Evolutionary conservation across 768 basidiomycete genomes (phyloP).

Genomic region (Lentinula sp.): DNA sequence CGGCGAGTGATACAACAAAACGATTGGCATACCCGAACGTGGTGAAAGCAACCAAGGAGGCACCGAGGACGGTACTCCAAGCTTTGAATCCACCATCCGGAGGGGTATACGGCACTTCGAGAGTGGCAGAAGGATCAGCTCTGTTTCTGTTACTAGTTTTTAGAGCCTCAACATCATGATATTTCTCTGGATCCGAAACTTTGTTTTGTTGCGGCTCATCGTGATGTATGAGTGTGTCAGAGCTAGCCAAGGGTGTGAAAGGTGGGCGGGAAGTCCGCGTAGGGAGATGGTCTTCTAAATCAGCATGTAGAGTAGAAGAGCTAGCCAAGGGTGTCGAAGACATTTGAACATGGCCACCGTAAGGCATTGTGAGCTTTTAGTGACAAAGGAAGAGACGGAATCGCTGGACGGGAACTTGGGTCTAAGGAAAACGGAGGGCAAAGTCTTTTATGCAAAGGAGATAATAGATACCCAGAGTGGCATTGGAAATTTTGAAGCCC

Average conservation of each 20-base stretch:
- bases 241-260: not conserved
- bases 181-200: not conserved
- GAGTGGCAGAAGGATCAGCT: not conserved
- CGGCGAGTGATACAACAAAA: not conserved
- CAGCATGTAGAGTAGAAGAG: not conserved
- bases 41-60: constrained; percentile 2
- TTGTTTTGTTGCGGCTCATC: not conserved
- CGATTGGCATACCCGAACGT: constrained; percentile 5
- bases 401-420: not conserved
- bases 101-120: not conserved
- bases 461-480: not conserved
- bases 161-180: not conserved
- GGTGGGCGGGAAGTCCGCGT: not conserved
- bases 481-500: not conserved
- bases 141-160: not conserved
- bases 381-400: not conserved
- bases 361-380: not conserved
- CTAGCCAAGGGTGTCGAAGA: not conserved
- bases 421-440: not conserved
- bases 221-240: not conserved
- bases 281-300: not conserved
- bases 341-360: not conserved
- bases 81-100: constrained; percentile 6
- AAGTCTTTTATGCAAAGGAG: not conserved
- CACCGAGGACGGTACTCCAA: constrained; percentile 4